Evolutionary conservation across 768 basidiomycete species (phyloP).

Genomic region (Mycena galericulata): DNA sequence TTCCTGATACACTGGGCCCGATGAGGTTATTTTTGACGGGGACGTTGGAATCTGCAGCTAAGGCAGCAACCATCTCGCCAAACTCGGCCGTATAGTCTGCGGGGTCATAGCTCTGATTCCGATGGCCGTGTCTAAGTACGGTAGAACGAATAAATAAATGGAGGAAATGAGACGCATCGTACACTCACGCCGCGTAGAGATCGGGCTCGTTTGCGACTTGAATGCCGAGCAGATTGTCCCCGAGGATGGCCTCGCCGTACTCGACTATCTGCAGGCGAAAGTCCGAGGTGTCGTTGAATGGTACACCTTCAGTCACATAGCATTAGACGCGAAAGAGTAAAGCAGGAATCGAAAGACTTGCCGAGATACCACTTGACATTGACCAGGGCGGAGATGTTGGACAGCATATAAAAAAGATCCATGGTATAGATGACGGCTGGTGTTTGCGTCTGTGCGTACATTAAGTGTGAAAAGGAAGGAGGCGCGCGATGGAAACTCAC

Average conservation of each 20-base stretch:
- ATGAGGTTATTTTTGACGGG: constrained; percentile 53
- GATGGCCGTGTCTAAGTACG: constrained; percentile 21
- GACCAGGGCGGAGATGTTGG: constrained; percentile 58
- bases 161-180: neutral
- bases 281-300: constrained; percentile 65
- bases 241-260: constrained; percentile 62
- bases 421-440: constrained; percentile 64
- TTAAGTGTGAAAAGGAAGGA: neutral
- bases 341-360: constrained; percentile 21
- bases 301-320: constrained; percentile 42
- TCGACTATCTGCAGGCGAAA: constrained; percentile 59
- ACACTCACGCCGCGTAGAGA: constrained; percentile 55
- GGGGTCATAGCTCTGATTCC: constrained; percentile 20
- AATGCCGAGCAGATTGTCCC: constrained; percentile 62
- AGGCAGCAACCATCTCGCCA: constrained; percentile 49
- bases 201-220: constrained; percentile 75
- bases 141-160: neutral
- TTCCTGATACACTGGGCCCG: constrained; percentile 52
- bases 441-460: constrained; percentile 56
- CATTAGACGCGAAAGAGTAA: neutral
- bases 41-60: constrained; percentile 34
- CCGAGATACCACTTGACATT: constrained; percentile 67
- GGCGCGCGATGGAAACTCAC: constrained; percentile 35
- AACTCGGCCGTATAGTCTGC: constrained; percentile 41
- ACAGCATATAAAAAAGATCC: constrained; percentile 67